A percentile compares a stretch with the other conserved stretches of the same genome.
These are phyloP conservation scores for Aspergillus sclerotiicarbonarius DNA, from an alignment of 495 filamentous ascomycete species.

Conservation along the genomic window DNA sequence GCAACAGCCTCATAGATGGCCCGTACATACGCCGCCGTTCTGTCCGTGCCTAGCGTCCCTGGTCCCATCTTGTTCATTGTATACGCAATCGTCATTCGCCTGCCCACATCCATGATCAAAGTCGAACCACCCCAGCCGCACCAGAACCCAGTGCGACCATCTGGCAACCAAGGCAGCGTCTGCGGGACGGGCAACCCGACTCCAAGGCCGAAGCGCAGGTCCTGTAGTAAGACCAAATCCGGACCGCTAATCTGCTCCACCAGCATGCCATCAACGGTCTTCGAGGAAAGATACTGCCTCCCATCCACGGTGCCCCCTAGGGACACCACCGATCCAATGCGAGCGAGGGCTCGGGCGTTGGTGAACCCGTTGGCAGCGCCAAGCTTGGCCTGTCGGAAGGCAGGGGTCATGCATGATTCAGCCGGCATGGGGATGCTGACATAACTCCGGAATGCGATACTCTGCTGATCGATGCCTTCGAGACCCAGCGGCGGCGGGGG, in stretches of 20 bases:
- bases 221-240: slow-evolving; percentile 29
- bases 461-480: slow-evolving; percentile 11
- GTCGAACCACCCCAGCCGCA: slow-evolving; percentile 31
- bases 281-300: slow-evolving; percentile 25
- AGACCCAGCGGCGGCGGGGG: slow-evolving; percentile 6
- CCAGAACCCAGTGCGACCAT: slow-evolving; percentile 25
- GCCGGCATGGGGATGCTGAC: slow-evolving; percentile 8
- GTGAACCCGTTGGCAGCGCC: slow-evolving; percentile 30
- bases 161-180: slow-evolving; percentile 5
- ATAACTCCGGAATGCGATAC: slow-evolving; percentile 13
- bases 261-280: slow-evolving; percentile 34
- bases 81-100: slow-evolving; percentile 28
- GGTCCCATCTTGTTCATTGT: slow-evolving; percentile 31
- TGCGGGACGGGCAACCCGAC: slow-evolving; percentile 23
- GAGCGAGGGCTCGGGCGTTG: slow-evolving; percentile 34
- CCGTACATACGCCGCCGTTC: neutral
- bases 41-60: neutral
- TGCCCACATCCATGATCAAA: slow-evolving; percentile 28
- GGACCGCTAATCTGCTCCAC: slow-evolving; percentile 33
- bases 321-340: slow-evolving; percentile 30
- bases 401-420: slow-evolving; percentile 11
- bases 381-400: slow-evolving; percentile 24
- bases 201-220: slow-evolving; percentile 36
- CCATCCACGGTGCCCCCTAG: slow-evolving; percentile 32
- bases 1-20: neutral